A percentile compares a stretch with the other conserved stretches of the same genome.
phyloP scores from a whole-genome alignment of 345 rosid species.

The Brassica incana region DNA sequence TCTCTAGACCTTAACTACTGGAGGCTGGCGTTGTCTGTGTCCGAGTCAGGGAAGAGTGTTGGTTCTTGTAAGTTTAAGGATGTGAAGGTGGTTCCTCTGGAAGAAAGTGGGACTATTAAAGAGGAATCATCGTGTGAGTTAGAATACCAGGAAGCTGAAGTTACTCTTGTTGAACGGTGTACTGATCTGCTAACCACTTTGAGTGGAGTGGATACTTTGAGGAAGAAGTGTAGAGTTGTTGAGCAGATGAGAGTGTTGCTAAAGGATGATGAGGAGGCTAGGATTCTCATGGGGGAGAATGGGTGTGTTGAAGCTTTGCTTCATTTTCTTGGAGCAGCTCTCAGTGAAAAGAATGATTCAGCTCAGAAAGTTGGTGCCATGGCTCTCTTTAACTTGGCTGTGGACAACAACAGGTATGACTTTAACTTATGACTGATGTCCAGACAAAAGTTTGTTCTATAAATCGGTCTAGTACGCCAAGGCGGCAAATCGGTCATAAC shows the following conservation, averaged over 20 bases:
- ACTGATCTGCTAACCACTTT: slow-evolving; percentile 52
- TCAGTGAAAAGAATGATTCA: slow-evolving; percentile 44
- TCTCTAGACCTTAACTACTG: slow-evolving; percentile 90
- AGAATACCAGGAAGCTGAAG: slow-evolving; percentile 37
- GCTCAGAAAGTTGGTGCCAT: slow-evolving; percentile 86
- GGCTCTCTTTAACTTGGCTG: slow-evolving; percentile 96
- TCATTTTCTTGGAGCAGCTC: slow-evolving; percentile 64
- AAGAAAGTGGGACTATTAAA: slow-evolving; percentile 61
- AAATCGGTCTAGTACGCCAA: no score
- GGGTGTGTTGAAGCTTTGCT: slow-evolving; percentile 81
- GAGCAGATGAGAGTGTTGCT: slow-evolving; percentile 69
- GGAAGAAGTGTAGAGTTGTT: slow-evolving; percentile 56
- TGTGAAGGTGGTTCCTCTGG: slow-evolving; percentile 67
- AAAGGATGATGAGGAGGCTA: slow-evolving; percentile 91
- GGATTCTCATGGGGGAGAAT: slow-evolving; percentile 79
- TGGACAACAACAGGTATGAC: slow-evolving; percentile 81
- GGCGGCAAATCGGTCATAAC: no score
- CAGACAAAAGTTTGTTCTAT: background rate
- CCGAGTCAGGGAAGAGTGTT: slow-evolving; percentile 55
- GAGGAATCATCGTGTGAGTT: slow-evolving; percentile 49
- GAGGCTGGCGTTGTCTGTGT: slow-evolving; percentile 77
- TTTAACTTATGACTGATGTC: background rate
- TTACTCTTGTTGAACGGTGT: slow-evolving; percentile 47
- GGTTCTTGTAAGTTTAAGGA: slow-evolving; percentile 57
- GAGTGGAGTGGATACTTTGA: slow-evolving; percentile 52